Evolutionary conservation across 345 rosid genomes (phyloP).

Genomic region (Nasturtium officinale): DNA sequence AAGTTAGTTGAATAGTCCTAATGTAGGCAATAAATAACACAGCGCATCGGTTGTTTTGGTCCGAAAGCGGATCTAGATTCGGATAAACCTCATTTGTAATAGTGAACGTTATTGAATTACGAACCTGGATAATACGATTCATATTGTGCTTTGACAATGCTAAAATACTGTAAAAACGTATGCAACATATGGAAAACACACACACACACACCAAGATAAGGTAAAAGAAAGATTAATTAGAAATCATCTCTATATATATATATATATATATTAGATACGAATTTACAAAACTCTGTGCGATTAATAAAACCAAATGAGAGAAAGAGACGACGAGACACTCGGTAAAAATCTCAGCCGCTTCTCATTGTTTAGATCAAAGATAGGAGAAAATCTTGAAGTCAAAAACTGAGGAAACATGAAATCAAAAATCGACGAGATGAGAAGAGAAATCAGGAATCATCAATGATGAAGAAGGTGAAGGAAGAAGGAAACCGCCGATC

Average conservation of each 20-base stretch:
- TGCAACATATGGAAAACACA: not conserved
- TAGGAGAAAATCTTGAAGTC: slow-evolving; percentile 16
- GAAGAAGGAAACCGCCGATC: slow-evolving; percentile 32
- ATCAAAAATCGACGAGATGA: slow-evolving; percentile 44
- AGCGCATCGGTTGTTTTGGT: not conserved
- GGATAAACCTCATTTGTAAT: not conserved
- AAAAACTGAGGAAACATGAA: not conserved
- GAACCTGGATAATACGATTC: not conserved
- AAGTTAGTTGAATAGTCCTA: not conserved
- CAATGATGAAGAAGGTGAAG: slow-evolving; percentile 26
- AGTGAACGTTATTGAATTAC: not conserved
- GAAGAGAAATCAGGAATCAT: slow-evolving; percentile 42
- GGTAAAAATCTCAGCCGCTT: slow-evolving; percentile 28
- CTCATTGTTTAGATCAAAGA: not conserved
- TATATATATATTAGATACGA: slow-evolving; percentile 19
- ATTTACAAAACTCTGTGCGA: slow-evolving; percentile 26
- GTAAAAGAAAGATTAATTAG: not conserved
- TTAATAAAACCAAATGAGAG: not conserved
- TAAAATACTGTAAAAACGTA: not conserved
- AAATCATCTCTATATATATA: slow-evolving; percentile 20
- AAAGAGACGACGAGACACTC: slow-evolving; percentile 32
- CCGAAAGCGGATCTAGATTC: not conserved
- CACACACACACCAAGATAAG: not conserved
- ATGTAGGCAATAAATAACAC: not conserved
- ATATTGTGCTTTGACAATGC: not conserved